phyloP scores from a whole-genome alignment of 345 rosid genomes.

The Garcia nutans region DNA sequence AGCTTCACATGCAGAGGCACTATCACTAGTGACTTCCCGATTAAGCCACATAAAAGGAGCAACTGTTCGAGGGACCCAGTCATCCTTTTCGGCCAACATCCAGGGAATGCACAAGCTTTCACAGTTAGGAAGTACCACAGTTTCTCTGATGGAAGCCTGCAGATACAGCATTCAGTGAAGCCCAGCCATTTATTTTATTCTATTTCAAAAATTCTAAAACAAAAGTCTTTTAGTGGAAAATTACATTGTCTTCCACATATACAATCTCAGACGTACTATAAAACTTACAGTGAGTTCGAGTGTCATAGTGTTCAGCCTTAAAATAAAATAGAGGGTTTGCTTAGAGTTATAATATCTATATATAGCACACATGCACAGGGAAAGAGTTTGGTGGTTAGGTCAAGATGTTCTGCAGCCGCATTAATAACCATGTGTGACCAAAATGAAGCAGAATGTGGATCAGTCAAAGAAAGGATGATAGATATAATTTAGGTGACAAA shows the following conservation, averaged over 20 bases:
- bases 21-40: constrained; percentile 56
- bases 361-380: background rate
- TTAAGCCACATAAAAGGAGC: constrained; percentile 90
- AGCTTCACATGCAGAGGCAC: constrained; percentile 26
- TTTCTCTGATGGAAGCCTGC: constrained; percentile 67
- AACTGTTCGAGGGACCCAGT: constrained; percentile 68
- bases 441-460: background rate
- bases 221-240: background rate
- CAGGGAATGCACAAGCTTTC: constrained; percentile 72
- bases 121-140: constrained; percentile 90
- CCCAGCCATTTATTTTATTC: background rate
- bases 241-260: background rate
- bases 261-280: background rate
- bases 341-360: background rate
- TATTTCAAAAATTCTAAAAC: background rate
- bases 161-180: constrained; percentile 15
- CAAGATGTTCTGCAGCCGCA: background rate
- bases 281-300: no score
- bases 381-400: background rate
- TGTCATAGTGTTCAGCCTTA: background rate
- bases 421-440: no score
- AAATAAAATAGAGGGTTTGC: background rate
- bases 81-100: constrained; percentile 88
- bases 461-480: background rate
- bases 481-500: background rate